A percentile compares a stretch with the other conserved stretches of the same genome.
These are phyloP conservation scores for Periconia digitata DNA, from an alignment of 2,329 filamentous ascomycete genomes.

Conservation along the genomic window DNA sequence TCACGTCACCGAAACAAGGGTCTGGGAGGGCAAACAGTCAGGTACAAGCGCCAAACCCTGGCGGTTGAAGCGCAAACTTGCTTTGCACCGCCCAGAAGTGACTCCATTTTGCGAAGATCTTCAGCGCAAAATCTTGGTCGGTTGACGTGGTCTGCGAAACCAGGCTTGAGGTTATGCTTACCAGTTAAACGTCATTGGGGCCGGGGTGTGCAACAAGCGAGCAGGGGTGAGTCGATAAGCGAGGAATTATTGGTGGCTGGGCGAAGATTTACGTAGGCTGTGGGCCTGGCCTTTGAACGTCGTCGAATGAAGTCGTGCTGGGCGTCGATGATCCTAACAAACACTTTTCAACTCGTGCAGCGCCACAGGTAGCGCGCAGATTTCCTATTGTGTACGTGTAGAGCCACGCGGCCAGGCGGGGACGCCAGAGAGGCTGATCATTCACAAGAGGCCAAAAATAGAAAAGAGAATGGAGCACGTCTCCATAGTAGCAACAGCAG, in stretches of 20 bases:
- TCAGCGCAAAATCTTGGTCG: not conserved
- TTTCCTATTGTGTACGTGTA: too few relatives aligned
- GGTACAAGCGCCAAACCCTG: not conserved
- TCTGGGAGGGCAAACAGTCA: not conserved
- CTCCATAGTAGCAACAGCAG: too few relatives aligned
- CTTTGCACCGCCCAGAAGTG: not conserved
- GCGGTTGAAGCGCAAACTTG: not conserved
- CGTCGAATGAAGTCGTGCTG: not conserved
- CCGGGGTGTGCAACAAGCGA: not conserved
- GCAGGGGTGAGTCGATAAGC: slow-evolving; percentile 1
- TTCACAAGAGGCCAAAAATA: too few relatives aligned
- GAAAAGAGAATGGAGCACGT: too few relatives aligned
- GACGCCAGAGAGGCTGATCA: too few relatives aligned
- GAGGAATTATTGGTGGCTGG: not conserved
- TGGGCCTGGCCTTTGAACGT: not conserved
- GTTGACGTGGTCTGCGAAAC: slow-evolving; percentile 7
- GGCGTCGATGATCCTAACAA: too few relatives aligned
- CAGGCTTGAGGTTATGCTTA: too few relatives aligned
- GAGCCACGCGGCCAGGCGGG: too few relatives aligned
- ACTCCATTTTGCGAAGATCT: slow-evolving; percentile 1
- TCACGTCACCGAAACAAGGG: slow-evolving; percentile 28
- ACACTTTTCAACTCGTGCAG: too few relatives aligned
- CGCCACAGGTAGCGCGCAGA: not conserved
- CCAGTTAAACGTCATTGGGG: slow-evolving; percentile 8
- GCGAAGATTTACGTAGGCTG: not conserved